Conservation (phyloP, 306 rosid species). For the Erythrophleum fordii region DNA sequence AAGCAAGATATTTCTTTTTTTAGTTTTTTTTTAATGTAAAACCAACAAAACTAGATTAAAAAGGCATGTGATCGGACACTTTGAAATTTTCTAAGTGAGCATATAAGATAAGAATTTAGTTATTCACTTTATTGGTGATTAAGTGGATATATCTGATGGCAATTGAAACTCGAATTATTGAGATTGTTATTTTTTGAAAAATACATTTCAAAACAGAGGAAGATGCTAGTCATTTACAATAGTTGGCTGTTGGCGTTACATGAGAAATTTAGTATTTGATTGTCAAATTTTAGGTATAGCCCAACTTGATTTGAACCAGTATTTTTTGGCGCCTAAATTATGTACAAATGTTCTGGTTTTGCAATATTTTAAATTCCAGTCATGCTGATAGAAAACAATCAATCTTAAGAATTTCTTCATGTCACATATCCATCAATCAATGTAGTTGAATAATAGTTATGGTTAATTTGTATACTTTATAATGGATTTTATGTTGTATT, state of each 20-base stretch:
- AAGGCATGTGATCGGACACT: neutral
- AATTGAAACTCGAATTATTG: neutral
- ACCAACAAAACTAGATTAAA: neutral
- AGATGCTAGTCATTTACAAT: neutral
- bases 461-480: neutral
- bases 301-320: neutral
- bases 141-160: neutral
- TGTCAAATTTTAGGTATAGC: neutral
- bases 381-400: neutral
- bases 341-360: neutral
- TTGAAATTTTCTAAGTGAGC: neutral
- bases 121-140: neutral
- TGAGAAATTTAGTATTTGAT: neutral
- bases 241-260: neutral
- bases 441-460: conserved; percentile 6
- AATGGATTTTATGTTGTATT: neutral
- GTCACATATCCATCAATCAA: neutral
- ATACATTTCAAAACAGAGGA: neutral
- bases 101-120: neutral
- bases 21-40: neutral
- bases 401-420: neutral
- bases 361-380: conserved; percentile 4
- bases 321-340: neutral
- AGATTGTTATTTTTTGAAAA: neutral
- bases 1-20: neutral